Percentiles rank a stretch among this genome's conserved stretches.
Evolutionary conservation across 2,329 filamentous ascomycete genomes (phyloP).

Genomic region (Aspergillus piperis): DNA sequence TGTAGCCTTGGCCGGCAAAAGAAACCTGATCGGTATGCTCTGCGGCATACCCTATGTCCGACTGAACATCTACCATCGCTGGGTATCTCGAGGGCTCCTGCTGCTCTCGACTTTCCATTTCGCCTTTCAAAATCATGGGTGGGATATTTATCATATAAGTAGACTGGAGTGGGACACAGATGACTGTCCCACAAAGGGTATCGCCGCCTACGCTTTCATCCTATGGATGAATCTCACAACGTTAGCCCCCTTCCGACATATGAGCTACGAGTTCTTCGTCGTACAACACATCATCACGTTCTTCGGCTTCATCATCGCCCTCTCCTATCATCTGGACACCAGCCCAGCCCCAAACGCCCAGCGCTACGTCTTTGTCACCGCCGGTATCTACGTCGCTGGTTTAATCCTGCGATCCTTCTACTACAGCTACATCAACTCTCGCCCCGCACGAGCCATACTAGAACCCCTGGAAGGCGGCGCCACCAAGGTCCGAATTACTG

Average conservation of each 20-base stretch:
- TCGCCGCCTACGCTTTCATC: neutral
- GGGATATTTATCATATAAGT: neutral
- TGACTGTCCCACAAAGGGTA: slow-evolving; percentile 1
- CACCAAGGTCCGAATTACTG: neutral
- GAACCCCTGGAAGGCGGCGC: neutral
- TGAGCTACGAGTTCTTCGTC: neutral
- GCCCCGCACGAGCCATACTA: neutral
- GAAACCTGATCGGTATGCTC: neutral
- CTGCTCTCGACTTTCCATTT: neutral
- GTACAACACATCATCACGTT: slow-evolving; percentile 1
- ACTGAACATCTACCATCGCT: neutral
- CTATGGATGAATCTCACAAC: slow-evolving; percentile 2
- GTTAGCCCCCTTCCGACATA: neutral
- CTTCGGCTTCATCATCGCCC: neutral
- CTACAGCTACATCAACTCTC: neutral
- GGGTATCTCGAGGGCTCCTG: neutral
- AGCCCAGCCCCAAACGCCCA: neutral
- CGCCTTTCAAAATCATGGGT: neutral
- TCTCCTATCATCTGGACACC: neutral
- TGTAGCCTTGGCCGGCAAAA: neutral
- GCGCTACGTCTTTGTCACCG: neutral
- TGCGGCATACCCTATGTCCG: neutral
- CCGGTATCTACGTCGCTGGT: neutral
- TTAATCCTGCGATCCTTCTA: neutral
- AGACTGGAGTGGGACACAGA: neutral